phyloP scores from a whole-genome alignment of 805 yeast genomes.

The Starmerella sirachaensis region DNA sequence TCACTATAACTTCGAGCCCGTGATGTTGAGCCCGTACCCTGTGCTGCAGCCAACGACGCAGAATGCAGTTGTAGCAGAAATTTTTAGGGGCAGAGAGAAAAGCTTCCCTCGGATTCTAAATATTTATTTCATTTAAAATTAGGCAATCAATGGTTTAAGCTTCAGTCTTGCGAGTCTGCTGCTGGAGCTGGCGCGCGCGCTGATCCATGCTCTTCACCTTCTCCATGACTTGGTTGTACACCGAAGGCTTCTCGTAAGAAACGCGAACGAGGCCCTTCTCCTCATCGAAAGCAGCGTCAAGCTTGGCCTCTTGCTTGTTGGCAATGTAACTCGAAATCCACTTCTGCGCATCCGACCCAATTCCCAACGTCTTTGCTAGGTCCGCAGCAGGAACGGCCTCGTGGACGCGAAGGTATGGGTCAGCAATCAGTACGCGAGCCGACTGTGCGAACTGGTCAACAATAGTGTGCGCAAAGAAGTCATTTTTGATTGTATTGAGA shows the following conservation, averaged over 20 bases:
- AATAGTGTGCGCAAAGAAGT: slow-evolving; percentile 42
- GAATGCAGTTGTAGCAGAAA: too few species aligned
- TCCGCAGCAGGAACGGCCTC: slow-evolving; percentile 37
- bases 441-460: slow-evolving; percentile 35
- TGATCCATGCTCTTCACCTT: slow-evolving; percentile 54
- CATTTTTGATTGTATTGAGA: slow-evolving; percentile 38
- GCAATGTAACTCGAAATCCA: slow-evolving; percentile 43
- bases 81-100: too few species aligned
- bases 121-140: background rate
- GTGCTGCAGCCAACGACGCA: too few species aligned
- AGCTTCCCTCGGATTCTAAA: too few species aligned
- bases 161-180: slow-evolving; percentile 20
- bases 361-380: slow-evolving; percentile 36
- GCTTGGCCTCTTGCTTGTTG: slow-evolving; percentile 42
- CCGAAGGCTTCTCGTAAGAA: slow-evolving; percentile 40
- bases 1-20: too few species aligned
- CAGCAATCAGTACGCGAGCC: slow-evolving; percentile 41
- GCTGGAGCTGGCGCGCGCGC: slow-evolving; percentile 42
- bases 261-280: slow-evolving; percentile 10
- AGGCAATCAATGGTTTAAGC: background rate
- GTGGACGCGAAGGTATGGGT: slow-evolving; percentile 45
- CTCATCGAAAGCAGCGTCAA: slow-evolving; percentile 34
- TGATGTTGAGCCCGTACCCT: too few species aligned
- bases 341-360: slow-evolving; percentile 37
- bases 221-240: slow-evolving; percentile 57